A percentile compares a stretch with the other conserved stretches of the same genome.
Conservation (phyloP, 2,329 filamentous ascomycete species). For the Hypoxylon sp. region DNA sequence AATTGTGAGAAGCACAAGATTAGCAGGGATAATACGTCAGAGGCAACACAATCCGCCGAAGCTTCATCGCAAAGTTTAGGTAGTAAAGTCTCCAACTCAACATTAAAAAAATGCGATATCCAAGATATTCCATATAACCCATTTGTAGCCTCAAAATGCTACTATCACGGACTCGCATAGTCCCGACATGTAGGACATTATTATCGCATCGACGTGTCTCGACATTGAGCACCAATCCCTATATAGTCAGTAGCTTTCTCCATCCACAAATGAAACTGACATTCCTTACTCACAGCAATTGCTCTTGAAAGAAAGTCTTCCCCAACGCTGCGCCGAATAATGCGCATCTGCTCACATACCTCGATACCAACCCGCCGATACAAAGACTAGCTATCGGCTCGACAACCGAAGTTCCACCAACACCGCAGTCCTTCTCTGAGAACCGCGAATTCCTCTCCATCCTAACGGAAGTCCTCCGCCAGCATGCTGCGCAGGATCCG, state of each 20-base stretch:
- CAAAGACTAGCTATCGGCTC: slow-evolving; percentile 69
- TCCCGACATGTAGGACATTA: slow-evolving; percentile 42
- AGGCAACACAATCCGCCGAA: neutral
- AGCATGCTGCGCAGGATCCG: slow-evolving; percentile 69
- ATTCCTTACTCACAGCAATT: slow-evolving; percentile 34
- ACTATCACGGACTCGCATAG: slow-evolving; percentile 47
- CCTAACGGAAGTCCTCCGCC: slow-evolving; percentile 67
- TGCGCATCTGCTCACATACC: slow-evolving; percentile 69
- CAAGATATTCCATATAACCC: no score
- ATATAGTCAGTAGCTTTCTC: slow-evolving; percentile 62
- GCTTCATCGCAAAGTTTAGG: neutral
- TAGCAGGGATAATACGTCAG: slow-evolving; percentile 15
- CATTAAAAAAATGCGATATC: neutral
- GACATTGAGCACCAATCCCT: slow-evolving; percentile 63
- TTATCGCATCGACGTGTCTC: slow-evolving; percentile 55
- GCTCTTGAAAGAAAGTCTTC: slow-evolving; percentile 66
- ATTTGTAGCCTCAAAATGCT: slow-evolving; percentile 50
- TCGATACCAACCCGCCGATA: slow-evolving; percentile 68
- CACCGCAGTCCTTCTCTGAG: slow-evolving; percentile 68
- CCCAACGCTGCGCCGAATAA: slow-evolving; percentile 60
- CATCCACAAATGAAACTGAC: slow-evolving; percentile 1
- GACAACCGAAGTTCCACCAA: slow-evolving; percentile 70
- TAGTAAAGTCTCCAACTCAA: neutral
- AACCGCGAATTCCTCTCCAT: slow-evolving; percentile 71
- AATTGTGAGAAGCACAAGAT: neutral